phyloP scores from a whole-genome alignment of 2,329 filamentous ascomycete species.

The Reticulascus tulasneorum region DNA sequence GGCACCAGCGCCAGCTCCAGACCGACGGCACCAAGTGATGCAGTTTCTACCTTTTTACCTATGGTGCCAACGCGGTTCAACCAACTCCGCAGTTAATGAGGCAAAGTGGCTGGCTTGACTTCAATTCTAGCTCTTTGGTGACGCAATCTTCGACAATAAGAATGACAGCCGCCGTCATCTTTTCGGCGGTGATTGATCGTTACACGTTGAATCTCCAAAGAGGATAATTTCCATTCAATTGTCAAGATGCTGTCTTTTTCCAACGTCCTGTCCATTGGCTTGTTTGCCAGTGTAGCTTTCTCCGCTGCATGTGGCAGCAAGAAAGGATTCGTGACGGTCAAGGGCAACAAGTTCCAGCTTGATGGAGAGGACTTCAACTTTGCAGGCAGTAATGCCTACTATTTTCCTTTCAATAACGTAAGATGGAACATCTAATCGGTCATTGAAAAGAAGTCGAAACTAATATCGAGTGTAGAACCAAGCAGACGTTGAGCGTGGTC shows the following conservation, averaged over 20 bases:
- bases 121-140: too few species aligned
- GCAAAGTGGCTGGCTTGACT: too few species aligned
- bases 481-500: constrained; percentile 40
- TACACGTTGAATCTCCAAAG: too few species aligned
- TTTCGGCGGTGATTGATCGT: too few species aligned
- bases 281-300: constrained; percentile 10
- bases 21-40: too few species aligned
- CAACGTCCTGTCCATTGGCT: constrained; percentile 11
- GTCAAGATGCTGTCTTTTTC: constrained; percentile 6
- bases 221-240: too few species aligned
- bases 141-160: too few species aligned
- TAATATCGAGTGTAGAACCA: constrained; percentile 31
- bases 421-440: constrained; percentile 12
- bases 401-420: constrained; percentile 51
- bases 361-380: constrained; percentile 54
- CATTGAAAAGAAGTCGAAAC: not conserved
- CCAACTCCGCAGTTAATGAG: too few species aligned
- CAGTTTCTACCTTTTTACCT: too few species aligned
- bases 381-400: constrained; percentile 55
- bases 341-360: constrained; percentile 47
- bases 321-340: constrained; percentile 43
- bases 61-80: too few species aligned
- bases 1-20: too few species aligned
- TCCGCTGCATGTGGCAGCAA: constrained; percentile 13
- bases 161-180: too few species aligned